Evolutionary conservation across 2,329 filamentous ascomycete species (phyloP).

Genomic region (Exophiala aquamarina): DNA sequence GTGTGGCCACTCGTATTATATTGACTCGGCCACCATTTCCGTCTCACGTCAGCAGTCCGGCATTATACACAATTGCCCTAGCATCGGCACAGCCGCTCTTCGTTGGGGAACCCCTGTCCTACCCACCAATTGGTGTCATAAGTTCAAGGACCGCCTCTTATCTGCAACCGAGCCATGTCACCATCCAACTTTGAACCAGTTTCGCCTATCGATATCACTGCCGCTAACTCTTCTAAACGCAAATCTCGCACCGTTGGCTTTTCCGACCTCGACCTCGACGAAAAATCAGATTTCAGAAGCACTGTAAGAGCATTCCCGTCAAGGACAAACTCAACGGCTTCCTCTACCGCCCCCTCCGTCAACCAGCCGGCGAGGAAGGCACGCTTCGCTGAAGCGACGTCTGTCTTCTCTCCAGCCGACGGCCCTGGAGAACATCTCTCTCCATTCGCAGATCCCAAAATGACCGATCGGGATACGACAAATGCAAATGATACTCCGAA

Average conservation of each 20-base stretch:
- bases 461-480: constrained; percentile 49
- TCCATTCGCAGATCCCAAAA: constrained; percentile 53
- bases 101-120: constrained; percentile 14
- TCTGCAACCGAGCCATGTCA: constrained; percentile 28
- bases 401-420: constrained; percentile 60
- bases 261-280: constrained; percentile 29
- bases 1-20: constrained; percentile 6
- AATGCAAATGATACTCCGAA: constrained; percentile 55
- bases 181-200: constrained; percentile 34
- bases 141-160: constrained; percentile 7
- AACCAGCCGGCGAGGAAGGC: constrained; percentile 56
- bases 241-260: constrained; percentile 30
- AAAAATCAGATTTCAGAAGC: constrained; percentile 26
- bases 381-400: constrained; percentile 66
- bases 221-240: constrained; percentile 30
- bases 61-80: neutral
- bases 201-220: constrained; percentile 40
- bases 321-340: constrained; percentile 30
- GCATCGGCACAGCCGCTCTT: neutral
- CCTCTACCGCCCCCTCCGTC: constrained; percentile 35
- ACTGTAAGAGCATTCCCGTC: constrained; percentile 20
- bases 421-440: constrained; percentile 47
- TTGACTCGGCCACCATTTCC: constrained; percentile 1
- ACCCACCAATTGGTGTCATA: constrained; percentile 6
- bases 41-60: constrained; percentile 23